A percentile compares a stretch with the other conserved stretches of the same genome.
phyloP scores from a whole-genome alignment of 306 rosid genomes.

The Senna tora region DNA sequence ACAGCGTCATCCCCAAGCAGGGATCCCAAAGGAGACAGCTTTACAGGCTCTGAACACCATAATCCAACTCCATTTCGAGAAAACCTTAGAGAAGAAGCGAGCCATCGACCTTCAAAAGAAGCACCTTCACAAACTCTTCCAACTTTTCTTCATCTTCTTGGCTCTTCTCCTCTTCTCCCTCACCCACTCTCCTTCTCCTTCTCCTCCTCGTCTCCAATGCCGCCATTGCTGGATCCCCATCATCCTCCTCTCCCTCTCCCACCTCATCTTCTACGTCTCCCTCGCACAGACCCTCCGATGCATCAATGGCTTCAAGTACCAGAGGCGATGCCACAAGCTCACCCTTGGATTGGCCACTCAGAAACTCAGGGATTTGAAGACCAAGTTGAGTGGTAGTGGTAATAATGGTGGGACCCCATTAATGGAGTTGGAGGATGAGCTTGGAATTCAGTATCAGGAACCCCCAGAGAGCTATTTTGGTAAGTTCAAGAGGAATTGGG shows the following conservation, averaged over 20 bases:
- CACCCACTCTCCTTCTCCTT: constrained; percentile 48
- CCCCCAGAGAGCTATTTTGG: constrained; percentile 86
- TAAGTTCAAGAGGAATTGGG: constrained; percentile 97
- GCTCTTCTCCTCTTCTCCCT: constrained; percentile 54
- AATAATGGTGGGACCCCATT: background rate
- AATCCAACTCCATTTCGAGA: constrained; percentile 90
- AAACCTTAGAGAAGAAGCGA: constrained; percentile 74
- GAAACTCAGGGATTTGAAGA: constrained; percentile 74
- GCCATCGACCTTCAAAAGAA: constrained; percentile 92
- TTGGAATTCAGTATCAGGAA: constrained; percentile 91
- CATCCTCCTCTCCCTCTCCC: constrained; percentile 74
- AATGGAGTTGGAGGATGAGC: constrained; percentile 52
- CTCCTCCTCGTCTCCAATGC: constrained; percentile 70
- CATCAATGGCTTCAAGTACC: constrained; percentile 95
- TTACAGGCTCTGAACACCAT: constrained; percentile 83
- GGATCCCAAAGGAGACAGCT: constrained; percentile 65
- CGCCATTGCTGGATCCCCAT: constrained; percentile 96
- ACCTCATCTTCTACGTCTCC: constrained; percentile 85
- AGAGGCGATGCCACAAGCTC: constrained; percentile 91
- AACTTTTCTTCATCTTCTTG: constrained; percentile 77
- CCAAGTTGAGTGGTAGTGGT: too few relatives aligned
- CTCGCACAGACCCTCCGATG: constrained; percentile 87
- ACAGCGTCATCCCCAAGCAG: constrained; percentile 32
- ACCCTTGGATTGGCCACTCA: constrained; percentile 84
- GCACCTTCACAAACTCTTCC: constrained; percentile 77